Evolutionary conservation across 2,329 filamentous ascomycete genomes (phyloP).

Genomic region (Venturia pyrina): DNA sequence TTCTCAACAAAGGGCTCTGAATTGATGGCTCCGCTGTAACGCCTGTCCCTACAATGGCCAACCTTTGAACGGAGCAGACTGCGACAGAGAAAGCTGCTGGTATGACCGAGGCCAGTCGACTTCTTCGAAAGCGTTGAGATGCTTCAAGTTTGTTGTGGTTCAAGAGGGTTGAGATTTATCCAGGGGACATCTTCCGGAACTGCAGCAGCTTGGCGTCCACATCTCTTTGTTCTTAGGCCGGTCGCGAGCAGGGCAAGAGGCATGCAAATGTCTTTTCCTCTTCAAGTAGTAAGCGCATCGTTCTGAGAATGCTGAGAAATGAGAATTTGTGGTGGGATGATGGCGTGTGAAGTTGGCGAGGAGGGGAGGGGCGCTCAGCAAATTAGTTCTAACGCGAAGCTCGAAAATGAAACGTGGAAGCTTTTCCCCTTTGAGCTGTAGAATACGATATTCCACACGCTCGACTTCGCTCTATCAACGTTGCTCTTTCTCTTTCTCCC

Average conservation of each 20-base stretch:
- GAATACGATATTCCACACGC: not conserved
- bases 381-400: not conserved
- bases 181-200: not conserved
- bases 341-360: not conserved
- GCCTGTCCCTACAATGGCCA: no score
- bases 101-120: conserved; percentile 39
- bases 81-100: conserved; percentile 38
- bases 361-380: not conserved
- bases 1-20: not conserved
- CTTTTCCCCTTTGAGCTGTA: not conserved
- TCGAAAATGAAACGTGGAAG: not conserved
- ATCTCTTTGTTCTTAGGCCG: not conserved
- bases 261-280: not conserved
- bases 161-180: not conserved
- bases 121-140: conserved; percentile 18
- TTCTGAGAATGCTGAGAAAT: not conserved
- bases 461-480: not conserved
- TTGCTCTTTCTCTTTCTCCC: not conserved
- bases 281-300: not conserved
- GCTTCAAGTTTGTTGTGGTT: not conserved
- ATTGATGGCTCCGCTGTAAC: not conserved
- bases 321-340: not conserved
- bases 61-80: conserved; percentile 43
- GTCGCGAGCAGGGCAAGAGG: not conserved
- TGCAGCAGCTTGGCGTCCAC: not conserved